phyloP scores from a whole-genome alignment of 495 filamentous ascomycete genomes.

The Gamarada debralockiae region DNA sequence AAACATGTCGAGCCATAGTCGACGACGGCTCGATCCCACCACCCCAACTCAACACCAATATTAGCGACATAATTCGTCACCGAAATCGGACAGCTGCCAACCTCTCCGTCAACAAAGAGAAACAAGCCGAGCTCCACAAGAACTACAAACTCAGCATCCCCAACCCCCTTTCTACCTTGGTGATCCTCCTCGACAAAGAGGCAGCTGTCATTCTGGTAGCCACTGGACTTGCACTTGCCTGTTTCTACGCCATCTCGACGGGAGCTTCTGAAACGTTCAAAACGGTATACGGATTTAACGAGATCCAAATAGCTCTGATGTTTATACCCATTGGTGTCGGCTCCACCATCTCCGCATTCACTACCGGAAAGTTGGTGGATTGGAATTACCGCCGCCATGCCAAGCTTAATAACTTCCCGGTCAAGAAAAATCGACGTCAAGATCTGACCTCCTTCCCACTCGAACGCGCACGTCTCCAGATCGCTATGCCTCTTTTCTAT shows the following conservation, averaged over 20 bases:
- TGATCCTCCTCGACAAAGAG: constrained; percentile 58
- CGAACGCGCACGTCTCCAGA: constrained; percentile 56
- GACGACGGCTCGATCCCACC: constrained; percentile 56
- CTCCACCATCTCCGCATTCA: constrained; percentile 52
- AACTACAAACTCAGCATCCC: constrained; percentile 41
- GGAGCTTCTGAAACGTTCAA: constrained; percentile 43
- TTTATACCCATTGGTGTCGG: constrained; percentile 58
- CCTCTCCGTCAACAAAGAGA: neutral
- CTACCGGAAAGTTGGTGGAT: constrained; percentile 51
- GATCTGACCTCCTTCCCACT: constrained; percentile 56
- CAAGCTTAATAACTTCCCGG: constrained; percentile 32
- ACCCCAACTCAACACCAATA: constrained; percentile 32
- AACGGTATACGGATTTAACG: constrained; percentile 52
- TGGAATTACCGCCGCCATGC: constrained; percentile 50
- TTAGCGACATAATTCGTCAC: constrained; percentile 29
- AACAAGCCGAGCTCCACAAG: constrained; percentile 12
- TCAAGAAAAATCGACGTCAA: constrained; percentile 40
- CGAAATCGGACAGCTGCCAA: constrained; percentile 10
- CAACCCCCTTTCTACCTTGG: constrained; percentile 56
- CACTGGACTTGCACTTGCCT: constrained; percentile 51
- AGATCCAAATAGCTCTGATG: constrained; percentile 55
- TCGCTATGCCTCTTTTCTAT: constrained; percentile 44
- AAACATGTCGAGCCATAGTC: constrained; percentile 49
- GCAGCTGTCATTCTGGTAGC: constrained; percentile 52
- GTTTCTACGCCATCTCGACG: constrained; percentile 57